These are phyloP conservation scores for Gnaphalium uliginosum DNA, from an alignment of 129 eudicot species.

Conservation along the genomic window DNA sequence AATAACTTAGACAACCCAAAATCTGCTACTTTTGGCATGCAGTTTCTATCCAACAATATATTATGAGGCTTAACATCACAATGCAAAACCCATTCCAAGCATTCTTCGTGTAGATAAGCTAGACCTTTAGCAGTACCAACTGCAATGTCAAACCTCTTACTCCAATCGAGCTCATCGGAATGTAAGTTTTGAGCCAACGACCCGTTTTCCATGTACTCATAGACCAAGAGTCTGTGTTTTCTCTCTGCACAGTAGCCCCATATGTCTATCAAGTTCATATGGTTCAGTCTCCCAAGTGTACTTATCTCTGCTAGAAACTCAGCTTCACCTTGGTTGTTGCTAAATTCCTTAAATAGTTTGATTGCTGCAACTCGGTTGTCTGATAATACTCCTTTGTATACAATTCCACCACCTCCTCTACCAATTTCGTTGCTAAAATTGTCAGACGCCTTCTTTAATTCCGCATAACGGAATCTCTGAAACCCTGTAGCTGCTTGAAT, in stretches of 20 bases:
- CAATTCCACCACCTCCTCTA: conserved; percentile 51
- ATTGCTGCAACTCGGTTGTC: conserved; percentile 44
- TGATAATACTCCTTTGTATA: conserved; percentile 42
- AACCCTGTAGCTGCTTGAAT: conserved; percentile 43
- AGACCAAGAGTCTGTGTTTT: conserved; percentile 43
- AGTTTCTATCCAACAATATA: conserved; percentile 34
- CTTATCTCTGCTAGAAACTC: conserved; percentile 51
- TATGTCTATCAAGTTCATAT: conserved; percentile 46
- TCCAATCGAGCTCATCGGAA: conserved; percentile 40
- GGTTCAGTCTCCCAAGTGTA: conserved; percentile 51
- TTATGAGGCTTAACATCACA: conserved; percentile 54
- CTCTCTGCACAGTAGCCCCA: conserved; percentile 57
- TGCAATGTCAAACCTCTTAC: conserved; percentile 45
- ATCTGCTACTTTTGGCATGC: too few relatives aligned
- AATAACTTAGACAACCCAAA: too few relatives aligned
- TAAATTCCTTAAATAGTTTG: conserved; percentile 31
- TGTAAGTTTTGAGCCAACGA: conserved; percentile 37
- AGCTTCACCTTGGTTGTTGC: conserved; percentile 37
- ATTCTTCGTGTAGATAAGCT: conserved; percentile 62
- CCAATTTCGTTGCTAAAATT: conserved; percentile 47
- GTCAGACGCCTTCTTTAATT: conserved; percentile 44
- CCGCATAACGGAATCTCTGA: conserved; percentile 43
- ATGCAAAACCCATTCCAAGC: conserved; percentile 68
- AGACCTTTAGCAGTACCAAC: conserved; percentile 63
- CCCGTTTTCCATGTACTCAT: conserved; percentile 50